Conservation (phyloP, 1,284 basidiomycete species). For the Amylostereum areolatum region DNA sequence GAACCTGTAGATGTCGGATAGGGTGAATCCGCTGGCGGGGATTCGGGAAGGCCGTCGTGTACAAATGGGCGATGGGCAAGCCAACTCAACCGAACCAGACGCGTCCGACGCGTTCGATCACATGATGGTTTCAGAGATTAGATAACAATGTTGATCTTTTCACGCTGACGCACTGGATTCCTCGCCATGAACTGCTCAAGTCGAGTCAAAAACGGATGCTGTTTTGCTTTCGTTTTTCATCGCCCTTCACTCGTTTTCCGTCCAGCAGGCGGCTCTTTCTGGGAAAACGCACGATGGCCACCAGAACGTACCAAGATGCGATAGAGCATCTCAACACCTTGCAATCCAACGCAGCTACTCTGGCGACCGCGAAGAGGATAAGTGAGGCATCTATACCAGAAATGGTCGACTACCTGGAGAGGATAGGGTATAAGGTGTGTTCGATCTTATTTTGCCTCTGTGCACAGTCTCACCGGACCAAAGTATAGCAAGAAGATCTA, state of each 20-base stretch:
- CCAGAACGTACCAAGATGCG: conserved; percentile 71
- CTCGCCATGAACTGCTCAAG: too few species aligned
- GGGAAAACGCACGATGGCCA: conserved; percentile 30
- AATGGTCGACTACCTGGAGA: conserved; percentile 84
- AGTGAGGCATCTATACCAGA: conserved; percentile 78
- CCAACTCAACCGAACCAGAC: too few species aligned
- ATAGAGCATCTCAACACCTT: conserved; percentile 86
- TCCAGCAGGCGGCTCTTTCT: not conserved
- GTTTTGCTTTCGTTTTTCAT: conserved; percentile 1
- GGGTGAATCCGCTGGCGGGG: too few species aligned
- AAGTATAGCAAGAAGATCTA: conserved; percentile 66
- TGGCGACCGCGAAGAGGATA: conserved; percentile 68
- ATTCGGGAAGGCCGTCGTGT: too few species aligned
- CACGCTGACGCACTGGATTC: too few species aligned
- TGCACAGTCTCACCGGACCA: conserved; percentile 9
- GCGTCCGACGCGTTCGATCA: too few species aligned
- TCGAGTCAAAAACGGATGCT: not conserved
- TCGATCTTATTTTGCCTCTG: not conserved
- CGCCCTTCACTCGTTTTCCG: not conserved
- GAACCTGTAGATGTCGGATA: too few species aligned
- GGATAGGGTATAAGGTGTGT: conserved; percentile 84
- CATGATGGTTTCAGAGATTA: too few species aligned
- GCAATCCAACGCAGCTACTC: conserved; percentile 89
- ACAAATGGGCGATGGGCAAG: too few species aligned
- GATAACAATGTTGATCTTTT: too few species aligned